Base-by-base conservation (phyloP, 345 rosid species). In the Populus davidiana region DNA sequence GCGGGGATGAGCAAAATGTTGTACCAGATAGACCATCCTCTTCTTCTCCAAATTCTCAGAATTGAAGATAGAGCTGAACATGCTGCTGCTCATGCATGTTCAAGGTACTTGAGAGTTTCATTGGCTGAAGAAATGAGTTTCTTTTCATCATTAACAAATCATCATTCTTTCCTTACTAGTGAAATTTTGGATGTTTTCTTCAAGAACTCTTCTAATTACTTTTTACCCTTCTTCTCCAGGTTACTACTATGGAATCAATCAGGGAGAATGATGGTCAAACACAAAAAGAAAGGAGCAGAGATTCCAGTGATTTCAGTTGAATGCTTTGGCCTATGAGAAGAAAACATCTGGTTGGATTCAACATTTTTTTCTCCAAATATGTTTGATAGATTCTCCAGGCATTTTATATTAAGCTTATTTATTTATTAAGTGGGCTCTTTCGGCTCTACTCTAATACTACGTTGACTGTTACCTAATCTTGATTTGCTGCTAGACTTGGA, bases 11-110 rank as follows among this genome's bases (percentile, higher is more conserved):
- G 17, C 81, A 81, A 44, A 71, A 78, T 78, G 82, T 79, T 69
- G 85, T 79, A 72, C 86, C 87, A 17, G 83, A 86, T 61, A 83
- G 80, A 80, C 86, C 88, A 29, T 80, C 91, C 71, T 82, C 92
- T 81, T 85, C 91, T 83, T 86, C 86, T 75, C 83, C 91, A 70
- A 76, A 75, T 81, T 85, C 87, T 66, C 82, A 81, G 70, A 82
- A 61, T 67, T 81, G 84, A 86, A 47, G 33, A 27, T 29, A 72
- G 74, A 73, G 54, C 25, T 54, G 14, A 39, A 8, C 27, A 50
- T 11, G 61, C n/a, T 36, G 33, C 39, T 33, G 56, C 35, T 63
- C 17, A 25, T 49, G 69, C 23, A 64, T 35, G 39, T 29, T 10
- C 41, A 36, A 74, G 71, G 75, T 71, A 75, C 66, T 66, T 43